Conservation (phyloP, 257 asterid genomes). For the Schizonepeta tenuifolia region DNA sequence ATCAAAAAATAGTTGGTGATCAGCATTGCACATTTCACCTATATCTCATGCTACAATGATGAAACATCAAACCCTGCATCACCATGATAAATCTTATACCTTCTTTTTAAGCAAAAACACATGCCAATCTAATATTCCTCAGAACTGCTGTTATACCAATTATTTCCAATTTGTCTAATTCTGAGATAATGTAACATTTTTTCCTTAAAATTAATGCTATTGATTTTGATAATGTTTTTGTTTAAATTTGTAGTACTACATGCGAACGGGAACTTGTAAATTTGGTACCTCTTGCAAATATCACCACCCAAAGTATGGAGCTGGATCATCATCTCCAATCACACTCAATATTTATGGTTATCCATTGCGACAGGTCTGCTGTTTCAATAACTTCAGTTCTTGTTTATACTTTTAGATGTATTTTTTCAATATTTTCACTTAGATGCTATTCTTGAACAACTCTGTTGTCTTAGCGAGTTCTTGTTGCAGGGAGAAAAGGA, state of each 20-base stretch:
- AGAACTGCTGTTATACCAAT: not conserved
- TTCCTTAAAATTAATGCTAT: constrained; percentile 6
- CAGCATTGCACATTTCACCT: not conserved
- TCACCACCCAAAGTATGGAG: constrained; percentile 93
- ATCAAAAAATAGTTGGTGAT: not conserved
- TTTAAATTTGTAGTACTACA: constrained; percentile 68
- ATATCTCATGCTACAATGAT: constrained; percentile 6
- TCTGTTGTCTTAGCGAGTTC: constrained; percentile 35
- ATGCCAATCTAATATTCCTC: not conserved
- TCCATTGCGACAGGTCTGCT: constrained; percentile 83
- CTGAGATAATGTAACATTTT: constrained; percentile 7
- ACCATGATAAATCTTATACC: constrained; percentile 1
- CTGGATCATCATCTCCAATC: constrained; percentile 66
- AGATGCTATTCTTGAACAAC: constrained; percentile 19
- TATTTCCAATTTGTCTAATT: constrained; percentile 6
- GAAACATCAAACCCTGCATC: constrained; percentile 16
- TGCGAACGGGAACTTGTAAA: constrained; percentile 94
- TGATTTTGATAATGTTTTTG: constrained; percentile 28
- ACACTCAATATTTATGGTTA: constrained; percentile 69
- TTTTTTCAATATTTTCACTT: constrained; percentile 21
- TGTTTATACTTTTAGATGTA: not conserved
- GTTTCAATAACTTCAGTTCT: constrained; percentile 22
- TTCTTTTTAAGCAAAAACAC: not conserved
- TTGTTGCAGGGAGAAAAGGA: constrained; percentile 87
- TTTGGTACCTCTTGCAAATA: constrained; percentile 96